Evolutionary conservation across 2,329 filamentous ascomycete genomes (phyloP).

Genomic region (Ceratocystis harringtonii): DNA sequence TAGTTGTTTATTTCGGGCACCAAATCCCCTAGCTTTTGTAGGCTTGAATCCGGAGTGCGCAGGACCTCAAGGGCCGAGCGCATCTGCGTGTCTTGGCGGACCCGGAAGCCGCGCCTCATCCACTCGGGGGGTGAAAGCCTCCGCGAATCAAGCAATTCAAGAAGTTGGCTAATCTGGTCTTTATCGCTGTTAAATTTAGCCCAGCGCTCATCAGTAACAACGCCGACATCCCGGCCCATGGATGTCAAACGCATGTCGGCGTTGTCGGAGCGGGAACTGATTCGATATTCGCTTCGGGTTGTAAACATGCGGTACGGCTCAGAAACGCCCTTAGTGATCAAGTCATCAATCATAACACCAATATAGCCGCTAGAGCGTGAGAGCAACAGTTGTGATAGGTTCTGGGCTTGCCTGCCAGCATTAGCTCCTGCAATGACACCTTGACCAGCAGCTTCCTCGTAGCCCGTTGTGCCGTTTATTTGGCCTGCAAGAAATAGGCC

Average conservation of each 20-base stretch:
- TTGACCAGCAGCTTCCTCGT: conserved; percentile 92
- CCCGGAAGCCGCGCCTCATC: conserved; percentile 52
- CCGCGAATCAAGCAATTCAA: conserved; percentile 41
- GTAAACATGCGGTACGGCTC: conserved; percentile 99
- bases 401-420: conserved; percentile 64
- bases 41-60: conserved; percentile 44
- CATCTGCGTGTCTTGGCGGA: conserved; percentile 48
- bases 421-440: conserved; percentile 89
- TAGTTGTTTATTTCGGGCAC: conserved; percentile 44
- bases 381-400: conserved; percentile 50
- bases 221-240: conserved; percentile 59
- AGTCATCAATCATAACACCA: conserved; percentile 95
- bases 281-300: conserved; percentile 83
- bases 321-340: conserved; percentile 89
- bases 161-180: conserved; percentile 52
- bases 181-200: conserved; percentile 48
- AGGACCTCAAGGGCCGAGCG: conserved; percentile 70
- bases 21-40: conserved; percentile 40
- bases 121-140: conserved; percentile 48
- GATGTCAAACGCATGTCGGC: conserved; percentile 75
- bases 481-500: conserved; percentile 89
- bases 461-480: conserved; percentile 96
- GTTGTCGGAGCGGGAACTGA: conserved; percentile 85
- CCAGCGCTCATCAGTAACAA: conserved; percentile 73
- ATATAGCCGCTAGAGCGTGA: conserved; percentile 85